Evolutionary conservation across 176 grass and related monocot genomes (phyloP), one percentile per base, ranked within the genome.

Genomic region (Thalia dealbata): DNA sequence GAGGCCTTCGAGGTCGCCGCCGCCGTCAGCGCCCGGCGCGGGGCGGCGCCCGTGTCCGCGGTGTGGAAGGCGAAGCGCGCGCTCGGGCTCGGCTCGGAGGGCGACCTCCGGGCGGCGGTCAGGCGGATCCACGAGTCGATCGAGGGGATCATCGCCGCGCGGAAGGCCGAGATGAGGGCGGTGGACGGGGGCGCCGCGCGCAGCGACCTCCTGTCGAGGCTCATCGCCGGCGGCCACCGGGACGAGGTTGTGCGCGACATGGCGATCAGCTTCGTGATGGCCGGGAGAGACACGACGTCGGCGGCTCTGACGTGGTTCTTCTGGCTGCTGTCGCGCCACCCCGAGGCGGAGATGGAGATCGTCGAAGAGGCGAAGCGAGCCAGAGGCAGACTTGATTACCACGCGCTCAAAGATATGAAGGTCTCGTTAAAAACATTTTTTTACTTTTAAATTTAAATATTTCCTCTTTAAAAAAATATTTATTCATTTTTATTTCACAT

Each of bases 251-350:
- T 92, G 71, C 84, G 93, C 0, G 93, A 96, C 75, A 96, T 96
- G 93, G 93, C 83, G 18, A 90, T 96, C 70, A 96, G 93, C 76
- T 96, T 96, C 73, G 81, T 96, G 62, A 84, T 96, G 84, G 93
- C 93, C 2, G 93, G 87, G 2, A 67, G 89, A 15, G 93, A 96
- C 85, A 92, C 93, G 12, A 96, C 93, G 0, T 84, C 93, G 15
- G 88, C 93, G 0, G 93, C 93, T 9, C 82, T 96, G 21, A 96
- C 93, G 0, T 96, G 93, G 93, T 88, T 96, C 80, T 96, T 96
- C 83, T 96, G 88, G 88, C 85, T 89, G 46, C 62, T 92, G 3
- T 86, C 77, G 74, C 75, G 83, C 71, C 87, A 96, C 78, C 84
- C 70, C 23, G 73, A 80, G 44, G 73, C 82, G 9, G 93, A 96